Conservation (phyloP, 2,329 filamentous ascomycete species). For the Biscogniauxia mediterranea region DNA sequence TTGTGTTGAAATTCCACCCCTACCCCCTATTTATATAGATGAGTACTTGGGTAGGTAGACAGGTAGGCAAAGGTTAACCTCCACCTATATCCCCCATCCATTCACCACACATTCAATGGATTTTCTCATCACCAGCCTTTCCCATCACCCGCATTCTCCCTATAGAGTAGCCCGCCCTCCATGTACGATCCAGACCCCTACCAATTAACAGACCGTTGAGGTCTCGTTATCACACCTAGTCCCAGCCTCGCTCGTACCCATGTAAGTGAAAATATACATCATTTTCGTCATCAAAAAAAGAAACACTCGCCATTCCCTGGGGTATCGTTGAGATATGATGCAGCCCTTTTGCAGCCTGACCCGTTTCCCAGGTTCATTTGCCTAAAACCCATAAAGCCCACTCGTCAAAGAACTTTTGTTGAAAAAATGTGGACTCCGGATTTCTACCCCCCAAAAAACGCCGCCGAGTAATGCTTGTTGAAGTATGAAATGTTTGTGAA, state of each 20-base stretch:
- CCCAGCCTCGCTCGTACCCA: not conserved
- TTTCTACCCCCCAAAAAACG: slow-evolving; percentile 17
- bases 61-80: no score
- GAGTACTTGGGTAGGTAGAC: no score
- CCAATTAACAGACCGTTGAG: slow-evolving; percentile 20
- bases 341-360: slow-evolving; percentile 29
- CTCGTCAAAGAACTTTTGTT: slow-evolving; percentile 33
- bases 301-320: slow-evolving; percentile 24
- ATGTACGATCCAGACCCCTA: no score
- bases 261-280: not conserved
- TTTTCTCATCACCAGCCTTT: no score
- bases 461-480: slow-evolving; percentile 36
- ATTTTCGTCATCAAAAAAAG: slow-evolving; percentile 3
- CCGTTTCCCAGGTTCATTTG: slow-evolving; percentile 24
- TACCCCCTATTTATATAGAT: no score
- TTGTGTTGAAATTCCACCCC: no score
- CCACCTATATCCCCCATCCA: no score
- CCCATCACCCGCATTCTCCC: no score
- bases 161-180: no score
- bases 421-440: slow-evolving; percentile 33
- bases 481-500: slow-evolving; percentile 21
- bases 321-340: slow-evolving; percentile 44
- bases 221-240: slow-evolving; percentile 5
- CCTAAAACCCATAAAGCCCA: slow-evolving; percentile 21
- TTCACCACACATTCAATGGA: no score